Evolutionary conservation across 2,329 filamentous ascomycete species (phyloP).

Genomic region (Diaporthe nobilis): DNA sequence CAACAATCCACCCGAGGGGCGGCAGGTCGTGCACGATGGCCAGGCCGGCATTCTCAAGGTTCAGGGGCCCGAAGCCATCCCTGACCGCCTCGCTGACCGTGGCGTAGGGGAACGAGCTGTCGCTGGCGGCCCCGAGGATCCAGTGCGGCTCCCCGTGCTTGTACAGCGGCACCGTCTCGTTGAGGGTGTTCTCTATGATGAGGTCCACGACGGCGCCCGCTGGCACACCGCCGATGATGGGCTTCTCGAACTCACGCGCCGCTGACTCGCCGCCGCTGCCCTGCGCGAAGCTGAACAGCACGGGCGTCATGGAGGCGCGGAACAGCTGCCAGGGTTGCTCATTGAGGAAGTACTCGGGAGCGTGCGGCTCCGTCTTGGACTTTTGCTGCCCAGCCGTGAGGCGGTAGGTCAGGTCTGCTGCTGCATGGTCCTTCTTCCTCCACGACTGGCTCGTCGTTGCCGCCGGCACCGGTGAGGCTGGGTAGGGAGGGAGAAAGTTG

Average conservation of each 20-base stretch:
- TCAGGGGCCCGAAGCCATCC: background rate
- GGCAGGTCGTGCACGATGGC: conserved; percentile 42
- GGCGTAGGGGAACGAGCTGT: conserved; percentile 30
- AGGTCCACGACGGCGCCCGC: conserved; percentile 42
- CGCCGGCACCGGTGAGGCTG: conserved; percentile 1
- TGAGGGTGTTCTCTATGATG: conserved; percentile 26
- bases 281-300: conserved; percentile 41
- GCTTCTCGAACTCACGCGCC: conserved; percentile 31
- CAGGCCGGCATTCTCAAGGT: conserved; percentile 38
- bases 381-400: conserved; percentile 33
- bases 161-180: conserved; percentile 42
- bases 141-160: conserved; percentile 45
- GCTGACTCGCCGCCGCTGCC: conserved; percentile 31
- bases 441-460: background rate
- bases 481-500: conserved; percentile 40
- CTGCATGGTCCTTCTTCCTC: conserved; percentile 7
- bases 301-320: conserved; percentile 41
- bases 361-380: conserved; percentile 35
- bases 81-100: conserved; percentile 29
- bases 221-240: conserved; percentile 6
- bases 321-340: conserved; percentile 41
- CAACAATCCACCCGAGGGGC: conserved; percentile 41
- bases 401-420: conserved; percentile 40
- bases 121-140: conserved; percentile 41
- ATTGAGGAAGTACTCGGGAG: conserved; percentile 36